Evolutionary conservation across 2,329 filamentous ascomycete genomes (phyloP).

Genomic region (Cordyceps cicadae): DNA sequence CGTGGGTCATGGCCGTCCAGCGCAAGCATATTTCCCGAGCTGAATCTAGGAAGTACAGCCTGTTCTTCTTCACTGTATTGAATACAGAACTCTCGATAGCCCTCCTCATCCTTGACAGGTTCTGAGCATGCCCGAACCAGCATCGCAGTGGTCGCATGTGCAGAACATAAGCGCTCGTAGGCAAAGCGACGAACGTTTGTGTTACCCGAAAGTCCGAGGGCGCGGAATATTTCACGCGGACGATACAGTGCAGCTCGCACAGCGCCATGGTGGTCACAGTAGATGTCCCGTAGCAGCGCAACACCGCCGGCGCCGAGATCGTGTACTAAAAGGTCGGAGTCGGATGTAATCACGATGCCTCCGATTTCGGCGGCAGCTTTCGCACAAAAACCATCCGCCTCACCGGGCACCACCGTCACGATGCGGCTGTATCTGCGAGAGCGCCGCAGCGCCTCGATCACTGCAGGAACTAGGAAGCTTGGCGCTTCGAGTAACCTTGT

Average conservation of each 20-base stretch:
- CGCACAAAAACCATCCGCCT: slow-evolving; percentile 79
- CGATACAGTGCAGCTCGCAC: slow-evolving; percentile 22
- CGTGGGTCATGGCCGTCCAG: slow-evolving; percentile 28
- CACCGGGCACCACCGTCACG: slow-evolving; percentile 62
- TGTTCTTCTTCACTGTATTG: slow-evolving; percentile 23
- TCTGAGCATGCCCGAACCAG: slow-evolving; percentile 21
- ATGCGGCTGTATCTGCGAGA: slow-evolving; percentile 34
- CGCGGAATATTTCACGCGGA: slow-evolving; percentile 30
- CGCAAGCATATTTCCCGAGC: slow-evolving; percentile 8
- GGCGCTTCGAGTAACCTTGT: slow-evolving; percentile 36
- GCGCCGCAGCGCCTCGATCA: slow-evolving; percentile 59
- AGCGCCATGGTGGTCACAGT: slow-evolving; percentile 22
- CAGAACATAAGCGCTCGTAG: slow-evolving; percentile 26
- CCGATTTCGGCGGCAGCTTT: slow-evolving; percentile 45
- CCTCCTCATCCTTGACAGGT: slow-evolving; percentile 15
- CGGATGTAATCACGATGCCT: slow-evolving; percentile 64
- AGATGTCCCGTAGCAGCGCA: slow-evolving; percentile 59
- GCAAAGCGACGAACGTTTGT: slow-evolving; percentile 25
- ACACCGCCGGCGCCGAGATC: slow-evolving; percentile 60
- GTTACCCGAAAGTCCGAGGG: slow-evolving; percentile 31
- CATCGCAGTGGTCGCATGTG: slow-evolving; percentile 23
- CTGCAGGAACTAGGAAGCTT: slow-evolving; percentile 69
- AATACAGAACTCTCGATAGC: slow-evolving; percentile 23
- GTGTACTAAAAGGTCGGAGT: slow-evolving; percentile 77
- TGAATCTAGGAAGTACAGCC: slow-evolving; percentile 15